Evolutionary conservation across 176 grass and related monocot genomes (phyloP).

Genomic region (Triticum turgidum): DNA sequence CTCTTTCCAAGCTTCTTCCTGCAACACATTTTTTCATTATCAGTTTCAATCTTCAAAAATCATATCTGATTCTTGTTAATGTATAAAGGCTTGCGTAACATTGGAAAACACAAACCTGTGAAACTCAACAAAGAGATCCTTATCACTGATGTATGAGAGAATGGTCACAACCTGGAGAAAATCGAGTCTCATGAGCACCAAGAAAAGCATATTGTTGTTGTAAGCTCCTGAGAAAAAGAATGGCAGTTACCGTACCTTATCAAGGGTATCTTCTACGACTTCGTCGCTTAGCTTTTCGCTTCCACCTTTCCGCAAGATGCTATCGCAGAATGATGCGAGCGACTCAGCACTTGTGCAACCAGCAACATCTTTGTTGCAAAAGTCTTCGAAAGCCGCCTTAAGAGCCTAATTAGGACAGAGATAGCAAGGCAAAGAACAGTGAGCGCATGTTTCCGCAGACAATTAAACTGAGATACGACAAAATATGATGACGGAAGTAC

Average conservation of each 20-base stretch:
- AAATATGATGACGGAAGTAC: background rate
- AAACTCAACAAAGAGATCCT: slow-evolving; percentile 55
- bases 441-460: background rate
- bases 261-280: slow-evolving; percentile 63
- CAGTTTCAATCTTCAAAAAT: background rate
- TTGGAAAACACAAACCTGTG: slow-evolving; percentile 31
- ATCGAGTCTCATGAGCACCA: background rate
- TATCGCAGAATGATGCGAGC: slow-evolving; percentile 64
- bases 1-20: slow-evolving; percentile 30
- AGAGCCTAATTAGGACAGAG: slow-evolving; percentile 42
- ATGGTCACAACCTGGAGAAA: slow-evolving; percentile 43
- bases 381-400: slow-evolving; percentile 62
- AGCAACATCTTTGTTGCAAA: slow-evolving; percentile 70
- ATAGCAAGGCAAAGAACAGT: background rate
- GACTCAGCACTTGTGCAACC: slow-evolving; percentile 62
- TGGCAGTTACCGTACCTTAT: slow-evolving; percentile 39
- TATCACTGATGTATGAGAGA: slow-evolving; percentile 41
- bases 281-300: slow-evolving; percentile 75
- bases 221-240: background rate
- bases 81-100: too few relatives aligned
- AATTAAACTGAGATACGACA: background rate
- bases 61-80: background rate
- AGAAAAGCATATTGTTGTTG: background rate
- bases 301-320: slow-evolving; percentile 62
- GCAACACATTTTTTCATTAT: background rate